Percentiles rank a stretch among this genome's conserved stretches.
Conservation (phyloP, 2,329 filamentous ascomycete species). For the Penicillium occitanis region DNA sequence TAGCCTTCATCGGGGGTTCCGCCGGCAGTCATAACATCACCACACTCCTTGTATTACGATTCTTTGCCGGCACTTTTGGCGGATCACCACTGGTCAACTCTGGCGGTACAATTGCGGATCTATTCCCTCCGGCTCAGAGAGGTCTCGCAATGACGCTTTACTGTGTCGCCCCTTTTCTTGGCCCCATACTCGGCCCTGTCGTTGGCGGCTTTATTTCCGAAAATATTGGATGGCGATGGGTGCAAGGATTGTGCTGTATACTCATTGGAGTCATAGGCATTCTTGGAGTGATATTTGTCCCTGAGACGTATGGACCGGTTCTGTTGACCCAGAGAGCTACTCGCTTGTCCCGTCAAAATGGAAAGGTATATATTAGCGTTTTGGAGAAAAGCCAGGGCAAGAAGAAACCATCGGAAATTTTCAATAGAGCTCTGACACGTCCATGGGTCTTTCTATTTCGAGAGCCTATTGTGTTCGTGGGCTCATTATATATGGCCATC, state of each 20-base stretch:
- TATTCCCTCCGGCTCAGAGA: slow-evolving; percentile 43
- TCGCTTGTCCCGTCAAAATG: slow-evolving; percentile 44
- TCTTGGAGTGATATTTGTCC: slow-evolving; percentile 39
- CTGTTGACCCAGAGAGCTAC: slow-evolving; percentile 48
- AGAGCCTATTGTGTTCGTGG: slow-evolving; percentile 49
- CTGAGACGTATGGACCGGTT: slow-evolving; percentile 51
- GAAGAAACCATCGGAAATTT: slow-evolving; percentile 35
- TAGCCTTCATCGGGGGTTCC: slow-evolving; percentile 59
- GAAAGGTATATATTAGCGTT: slow-evolving; percentile 43
- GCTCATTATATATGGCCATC: slow-evolving; percentile 48
- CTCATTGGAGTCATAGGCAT: slow-evolving; percentile 48
- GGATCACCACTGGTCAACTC: slow-evolving; percentile 48
- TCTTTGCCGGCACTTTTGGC: slow-evolving; percentile 51
- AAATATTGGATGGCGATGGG: slow-evolving; percentile 49
- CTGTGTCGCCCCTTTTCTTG: slow-evolving; percentile 46
- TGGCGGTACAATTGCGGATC: slow-evolving; percentile 50
- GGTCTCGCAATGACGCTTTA: slow-evolving; percentile 47
- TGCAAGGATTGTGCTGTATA: slow-evolving; percentile 44
- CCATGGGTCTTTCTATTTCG: slow-evolving; percentile 47
- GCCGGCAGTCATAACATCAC: slow-evolving; percentile 57
- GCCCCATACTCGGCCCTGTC: slow-evolving; percentile 53
- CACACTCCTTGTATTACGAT: slow-evolving; percentile 60
- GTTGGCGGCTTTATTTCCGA: slow-evolving; percentile 53
- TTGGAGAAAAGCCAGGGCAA: slow-evolving; percentile 38
- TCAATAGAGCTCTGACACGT: slow-evolving; percentile 46